Percentiles rank a stretch among this genome's conserved stretches.
Evolutionary conservation across 176 grass and related monocot genomes (phyloP).

Genomic region (Aegilops tauschii): DNA sequence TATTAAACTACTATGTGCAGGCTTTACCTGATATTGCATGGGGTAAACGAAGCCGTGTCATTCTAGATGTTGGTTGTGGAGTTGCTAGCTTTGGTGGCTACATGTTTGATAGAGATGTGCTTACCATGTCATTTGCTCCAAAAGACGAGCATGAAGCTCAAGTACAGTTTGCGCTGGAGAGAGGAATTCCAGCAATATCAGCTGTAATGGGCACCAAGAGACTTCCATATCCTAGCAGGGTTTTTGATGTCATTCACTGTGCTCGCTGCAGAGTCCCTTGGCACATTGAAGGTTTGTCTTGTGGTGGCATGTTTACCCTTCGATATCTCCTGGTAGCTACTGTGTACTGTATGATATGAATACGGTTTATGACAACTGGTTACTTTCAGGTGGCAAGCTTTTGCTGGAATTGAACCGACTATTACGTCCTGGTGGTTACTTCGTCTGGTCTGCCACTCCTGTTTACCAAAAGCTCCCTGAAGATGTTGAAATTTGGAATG

Average conservation of each 20-base stretch:
- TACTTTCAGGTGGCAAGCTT: conserved; percentile 79
- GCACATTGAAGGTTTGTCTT: conserved; percentile 87
- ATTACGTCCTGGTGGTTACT: conserved; percentile 94
- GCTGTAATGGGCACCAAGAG: conserved; percentile 99
- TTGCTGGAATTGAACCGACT: conserved; percentile 94
- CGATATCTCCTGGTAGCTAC: not conserved
- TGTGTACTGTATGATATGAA: not conserved
- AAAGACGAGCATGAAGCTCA: conserved; percentile 99
- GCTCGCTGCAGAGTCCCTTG: conserved; percentile 94
- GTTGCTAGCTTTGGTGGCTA: conserved; percentile 99
- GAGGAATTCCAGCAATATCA: conserved; percentile 97
- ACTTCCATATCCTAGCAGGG: conserved; percentile 83
- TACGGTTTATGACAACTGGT: not conserved
- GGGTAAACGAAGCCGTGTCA: conserved; percentile 77
- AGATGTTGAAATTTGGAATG: conserved; percentile 91
- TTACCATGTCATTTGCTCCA: conserved; percentile 98
- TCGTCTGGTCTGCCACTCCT: conserved; percentile 96
- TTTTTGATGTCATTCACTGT: conserved; percentile 97
- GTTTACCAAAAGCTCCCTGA: conserved; percentile 89
- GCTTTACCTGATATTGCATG: conserved; percentile 89
- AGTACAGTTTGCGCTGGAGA: conserved; percentile 98
- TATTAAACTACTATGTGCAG: conserved; percentile 37
- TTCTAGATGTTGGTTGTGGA: conserved; percentile 96
- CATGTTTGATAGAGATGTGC: conserved; percentile 94
- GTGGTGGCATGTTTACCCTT: conserved; percentile 8